Evolutionary conservation across 2,329 filamentous ascomycete species (phyloP).

Genomic region (Trichophyton equinum): DNA sequence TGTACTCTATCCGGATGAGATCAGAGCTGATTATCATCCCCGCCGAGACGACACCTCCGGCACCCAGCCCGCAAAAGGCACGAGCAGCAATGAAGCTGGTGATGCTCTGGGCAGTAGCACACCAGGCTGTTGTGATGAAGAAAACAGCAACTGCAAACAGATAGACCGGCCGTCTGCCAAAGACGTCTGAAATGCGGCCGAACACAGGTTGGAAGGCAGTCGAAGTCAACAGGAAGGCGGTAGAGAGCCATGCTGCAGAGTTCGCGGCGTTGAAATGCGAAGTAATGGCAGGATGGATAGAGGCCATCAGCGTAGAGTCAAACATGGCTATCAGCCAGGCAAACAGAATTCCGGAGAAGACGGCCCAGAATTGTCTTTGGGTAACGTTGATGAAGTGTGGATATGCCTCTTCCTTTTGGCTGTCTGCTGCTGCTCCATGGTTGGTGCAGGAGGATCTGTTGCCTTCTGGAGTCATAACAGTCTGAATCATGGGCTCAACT

Average conservation of each 20-base stretch:
- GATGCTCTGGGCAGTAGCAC: constrained; percentile 56
- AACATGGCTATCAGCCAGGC: constrained; percentile 50
- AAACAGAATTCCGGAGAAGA: constrained; percentile 48
- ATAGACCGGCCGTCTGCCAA: constrained; percentile 58
- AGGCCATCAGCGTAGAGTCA: constrained; percentile 71
- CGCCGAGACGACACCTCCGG: constrained; percentile 56
- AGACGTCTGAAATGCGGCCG: constrained; percentile 59
- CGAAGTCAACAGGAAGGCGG: constrained; percentile 62
- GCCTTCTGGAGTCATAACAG: neutral
- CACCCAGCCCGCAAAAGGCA: constrained; percentile 59
- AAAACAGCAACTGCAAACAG: constrained; percentile 52
- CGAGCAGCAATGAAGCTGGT: constrained; percentile 58
- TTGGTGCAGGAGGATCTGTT: no score
- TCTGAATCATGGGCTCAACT: constrained; percentile 7
- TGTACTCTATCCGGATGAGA: constrained; percentile 58
- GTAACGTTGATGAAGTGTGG: constrained; percentile 29
- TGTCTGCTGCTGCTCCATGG: neutral
- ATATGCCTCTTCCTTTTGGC: neutral
- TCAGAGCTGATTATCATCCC: constrained; percentile 52
- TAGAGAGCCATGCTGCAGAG: constrained; percentile 70
- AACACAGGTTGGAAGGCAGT: constrained; percentile 65
- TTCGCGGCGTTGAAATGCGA: constrained; percentile 68
- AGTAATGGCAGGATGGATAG: constrained; percentile 67
- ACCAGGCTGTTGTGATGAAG: constrained; percentile 54
- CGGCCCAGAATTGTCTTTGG: constrained; percentile 45